These are phyloP conservation scores for Solanum bulbocastanum DNA, from an alignment of 257 asterid species.

Conservation along the genomic window DNA sequence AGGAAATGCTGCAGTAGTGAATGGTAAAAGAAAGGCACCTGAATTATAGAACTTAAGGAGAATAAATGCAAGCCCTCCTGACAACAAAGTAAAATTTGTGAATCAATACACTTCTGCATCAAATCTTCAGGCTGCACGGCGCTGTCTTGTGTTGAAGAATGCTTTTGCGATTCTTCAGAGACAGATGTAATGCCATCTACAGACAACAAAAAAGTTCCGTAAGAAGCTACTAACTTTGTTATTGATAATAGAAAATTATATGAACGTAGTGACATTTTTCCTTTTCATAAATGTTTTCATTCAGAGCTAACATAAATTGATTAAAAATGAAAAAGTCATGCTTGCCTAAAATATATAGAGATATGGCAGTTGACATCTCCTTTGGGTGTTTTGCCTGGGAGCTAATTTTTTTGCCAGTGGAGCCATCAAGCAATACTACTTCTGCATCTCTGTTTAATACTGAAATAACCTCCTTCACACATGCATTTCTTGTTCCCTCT, in stretches of 20 bases:
- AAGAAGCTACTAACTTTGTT: conserved; percentile 7
- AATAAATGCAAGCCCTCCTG: conserved; percentile 53
- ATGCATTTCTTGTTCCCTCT: conserved; percentile 25
- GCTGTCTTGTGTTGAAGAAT: conserved; percentile 18
- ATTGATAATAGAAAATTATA: neutral
- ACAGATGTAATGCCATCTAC: conserved; percentile 44
- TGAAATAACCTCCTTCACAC: conserved; percentile 39
- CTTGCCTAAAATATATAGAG: conserved; percentile 73
- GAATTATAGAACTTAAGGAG: conserved; percentile 43
- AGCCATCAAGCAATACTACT: conserved; percentile 44
- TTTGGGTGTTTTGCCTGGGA: conserved; percentile 39
- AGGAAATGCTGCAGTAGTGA: neutral
- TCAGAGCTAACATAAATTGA: neutral
- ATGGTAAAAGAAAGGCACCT: conserved; percentile 33
- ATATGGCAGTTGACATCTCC: conserved; percentile 50
- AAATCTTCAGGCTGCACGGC: conserved; percentile 13
- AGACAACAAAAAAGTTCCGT: conserved; percentile 24
- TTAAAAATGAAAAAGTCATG: conserved; percentile 2
- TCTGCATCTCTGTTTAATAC: conserved; percentile 60
- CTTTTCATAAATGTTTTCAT: neutral
- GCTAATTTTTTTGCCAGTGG: conserved; percentile 40
- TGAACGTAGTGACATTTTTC: neutral
- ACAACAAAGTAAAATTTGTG: conserved; percentile 60
- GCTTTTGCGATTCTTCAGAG: conserved; percentile 31
- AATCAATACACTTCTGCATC: conserved; percentile 19